Conservation (phyloP, 306 rosid species). For the Castanea crenata region DNA sequence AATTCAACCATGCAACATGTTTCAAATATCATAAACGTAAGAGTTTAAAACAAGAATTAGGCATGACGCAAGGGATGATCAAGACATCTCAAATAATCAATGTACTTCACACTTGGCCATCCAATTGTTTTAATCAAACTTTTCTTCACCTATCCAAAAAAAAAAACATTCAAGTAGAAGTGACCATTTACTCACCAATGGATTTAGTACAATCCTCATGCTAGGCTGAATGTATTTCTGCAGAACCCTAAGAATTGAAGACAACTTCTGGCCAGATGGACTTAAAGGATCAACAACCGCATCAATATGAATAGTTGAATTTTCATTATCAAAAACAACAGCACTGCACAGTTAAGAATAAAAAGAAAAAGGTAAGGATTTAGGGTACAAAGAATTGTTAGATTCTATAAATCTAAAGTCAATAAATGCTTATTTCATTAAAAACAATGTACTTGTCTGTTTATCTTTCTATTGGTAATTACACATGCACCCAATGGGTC, state of each 20-base stretch:
- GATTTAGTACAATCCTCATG: conserved; percentile 95
- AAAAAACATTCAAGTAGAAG: conserved; percentile 13
- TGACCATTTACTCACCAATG: conserved; percentile 64
- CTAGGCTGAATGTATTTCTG: conserved; percentile 83
- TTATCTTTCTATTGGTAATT: neutral
- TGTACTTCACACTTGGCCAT: neutral
- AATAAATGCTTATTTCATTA: neutral
- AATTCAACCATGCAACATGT: neutral
- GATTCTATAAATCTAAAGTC: conserved; percentile 12
- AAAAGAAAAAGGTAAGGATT: conserved; percentile 18
- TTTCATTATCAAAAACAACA: conserved; percentile 60
- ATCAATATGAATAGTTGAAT: conserved; percentile 83
- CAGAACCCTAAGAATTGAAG: conserved; percentile 80
- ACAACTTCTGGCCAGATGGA: conserved; percentile 83
- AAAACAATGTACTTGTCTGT: conserved; percentile 3
- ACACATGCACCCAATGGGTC: neutral
- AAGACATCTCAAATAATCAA: neutral
- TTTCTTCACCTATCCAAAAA: neutral
- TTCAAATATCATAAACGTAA: neutral
- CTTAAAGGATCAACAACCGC: conserved; percentile 95
- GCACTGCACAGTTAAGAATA: conserved; percentile 64
- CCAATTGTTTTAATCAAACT: neutral
- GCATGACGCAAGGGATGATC: neutral
- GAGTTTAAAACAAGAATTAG: conserved; percentile 7
- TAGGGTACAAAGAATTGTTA: conserved; percentile 11